phyloP scores from a whole-genome alignment of 208 protist genomes.

The Trypanosoma rangeli region DNA sequence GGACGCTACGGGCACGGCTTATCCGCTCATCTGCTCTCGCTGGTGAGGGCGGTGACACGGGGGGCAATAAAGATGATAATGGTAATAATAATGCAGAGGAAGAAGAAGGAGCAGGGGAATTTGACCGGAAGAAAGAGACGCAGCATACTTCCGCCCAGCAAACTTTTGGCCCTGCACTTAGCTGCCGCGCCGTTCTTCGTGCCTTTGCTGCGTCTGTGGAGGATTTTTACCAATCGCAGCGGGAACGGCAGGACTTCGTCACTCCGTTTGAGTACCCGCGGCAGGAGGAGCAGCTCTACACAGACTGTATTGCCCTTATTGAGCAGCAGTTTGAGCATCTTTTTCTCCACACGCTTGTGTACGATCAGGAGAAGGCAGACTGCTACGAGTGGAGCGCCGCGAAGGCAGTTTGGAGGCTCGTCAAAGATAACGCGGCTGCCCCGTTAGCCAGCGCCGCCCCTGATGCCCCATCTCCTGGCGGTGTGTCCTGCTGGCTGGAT shows the following conservation, averaged over 20 bases:
- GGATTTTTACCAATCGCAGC: slow-evolving; percentile 43
- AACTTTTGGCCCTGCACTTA: slow-evolving; percentile 28
- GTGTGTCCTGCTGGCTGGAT: slow-evolving; percentile 21
- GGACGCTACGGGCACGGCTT: slow-evolving; percentile 52
- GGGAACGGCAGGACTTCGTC: slow-evolving; percentile 53
- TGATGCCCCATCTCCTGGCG: neutral
- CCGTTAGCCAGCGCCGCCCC: neutral
- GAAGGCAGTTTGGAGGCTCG: slow-evolving; percentile 10
- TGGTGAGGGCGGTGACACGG: neutral
- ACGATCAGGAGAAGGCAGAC: slow-evolving; percentile 68
- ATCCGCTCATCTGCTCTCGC: slow-evolving; percentile 12
- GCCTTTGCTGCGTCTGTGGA: slow-evolving; percentile 53
- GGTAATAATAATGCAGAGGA: neutral
- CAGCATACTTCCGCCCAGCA: neutral
- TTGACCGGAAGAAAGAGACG: neutral
- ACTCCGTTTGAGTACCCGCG: slow-evolving; percentile 64
- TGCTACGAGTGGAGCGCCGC: slow-evolving; percentile 47
- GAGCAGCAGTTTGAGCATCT: slow-evolving; percentile 53
- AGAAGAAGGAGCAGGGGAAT: neutral
- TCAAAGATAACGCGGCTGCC: neutral
- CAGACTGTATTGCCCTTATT: slow-evolving; percentile 47
- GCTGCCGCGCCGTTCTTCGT: slow-evolving; percentile 48
- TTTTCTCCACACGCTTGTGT: slow-evolving; percentile 60
- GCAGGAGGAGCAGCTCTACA: slow-evolving; percentile 72
- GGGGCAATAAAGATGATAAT: neutral